phyloP scores from a whole-genome alignment of 2,329 filamentous ascomycete genomes.

The Trichophyton benhamiae region DNA sequence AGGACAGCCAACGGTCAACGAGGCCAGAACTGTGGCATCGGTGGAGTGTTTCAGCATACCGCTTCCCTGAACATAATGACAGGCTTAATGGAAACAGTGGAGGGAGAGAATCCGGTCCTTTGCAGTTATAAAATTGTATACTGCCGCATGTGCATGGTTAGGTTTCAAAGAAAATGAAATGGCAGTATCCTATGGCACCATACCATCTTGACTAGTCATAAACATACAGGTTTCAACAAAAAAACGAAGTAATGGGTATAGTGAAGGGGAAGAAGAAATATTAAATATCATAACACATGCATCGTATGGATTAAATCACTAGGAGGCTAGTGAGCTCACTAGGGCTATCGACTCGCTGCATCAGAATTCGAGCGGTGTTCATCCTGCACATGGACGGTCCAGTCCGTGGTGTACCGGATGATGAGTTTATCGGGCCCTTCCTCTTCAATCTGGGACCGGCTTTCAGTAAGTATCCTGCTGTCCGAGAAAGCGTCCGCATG shows the following conservation, averaged over 20 bases:
- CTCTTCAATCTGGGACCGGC: not conserved
- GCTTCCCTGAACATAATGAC: not conserved
- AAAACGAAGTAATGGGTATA: not conserved
- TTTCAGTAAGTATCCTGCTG: not conserved
- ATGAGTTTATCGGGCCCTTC: slow-evolving; percentile 9
- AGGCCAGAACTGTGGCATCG: not conserved
- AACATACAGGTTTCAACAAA: not conserved
- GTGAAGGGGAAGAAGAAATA: not conserved
- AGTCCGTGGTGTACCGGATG: slow-evolving; percentile 12
- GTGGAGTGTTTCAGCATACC: not conserved
- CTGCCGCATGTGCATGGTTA: not conserved
- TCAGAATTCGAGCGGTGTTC: not conserved
- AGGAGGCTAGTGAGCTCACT: too few relatives aligned
- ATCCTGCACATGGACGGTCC: slow-evolving; percentile 7
- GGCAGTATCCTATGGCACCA: not conserved
- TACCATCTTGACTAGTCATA: not conserved
- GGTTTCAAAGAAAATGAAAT: not conserved
- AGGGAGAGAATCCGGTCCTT: not conserved
- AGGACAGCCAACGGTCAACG: not conserved
- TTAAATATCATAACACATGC: not conserved
- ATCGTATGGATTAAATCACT: not conserved
- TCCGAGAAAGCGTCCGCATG: not conserved
- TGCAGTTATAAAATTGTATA: not conserved
- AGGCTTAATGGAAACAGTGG: not conserved
- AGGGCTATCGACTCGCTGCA: not conserved